Conservation (phyloP, 495 filamentous ascomycete species). For the Penicillium coffeae region DNA sequence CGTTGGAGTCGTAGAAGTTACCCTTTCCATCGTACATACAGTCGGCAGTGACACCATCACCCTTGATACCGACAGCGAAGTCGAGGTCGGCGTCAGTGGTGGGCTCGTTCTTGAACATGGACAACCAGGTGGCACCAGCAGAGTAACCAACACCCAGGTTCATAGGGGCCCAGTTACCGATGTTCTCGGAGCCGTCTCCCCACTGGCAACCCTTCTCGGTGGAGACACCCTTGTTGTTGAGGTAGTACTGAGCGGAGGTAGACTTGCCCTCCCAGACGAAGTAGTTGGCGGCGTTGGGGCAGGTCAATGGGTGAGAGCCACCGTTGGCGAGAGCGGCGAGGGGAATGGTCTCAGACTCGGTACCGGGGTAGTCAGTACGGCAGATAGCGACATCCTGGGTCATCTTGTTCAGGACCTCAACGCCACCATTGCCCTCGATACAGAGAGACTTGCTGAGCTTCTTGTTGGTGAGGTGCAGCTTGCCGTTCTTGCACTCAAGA, state of each 20-base stretch:
- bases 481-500: conserved; percentile 69
- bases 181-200: conserved; percentile 56
- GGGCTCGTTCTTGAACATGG: conserved; percentile 72
- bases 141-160: conserved; percentile 80
- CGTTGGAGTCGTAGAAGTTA: conserved; percentile 41
- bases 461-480: conserved; percentile 72
- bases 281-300: conserved; percentile 65
- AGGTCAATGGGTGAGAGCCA: conserved; percentile 57
- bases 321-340: conserved; percentile 53
- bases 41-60: conserved; percentile 58
- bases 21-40: conserved; percentile 69
- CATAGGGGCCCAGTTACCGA: conserved; percentile 88
- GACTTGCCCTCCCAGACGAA: conserved; percentile 69
- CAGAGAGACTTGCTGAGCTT: conserved; percentile 66
- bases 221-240: conserved; percentile 73
- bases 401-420: conserved; percentile 72
- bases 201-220: conserved; percentile 74
- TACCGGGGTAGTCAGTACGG: conserved; percentile 93
- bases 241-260: conserved; percentile 95
- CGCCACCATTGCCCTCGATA: conserved; percentile 63
- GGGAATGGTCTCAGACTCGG: conserved; percentile 80
- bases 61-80: conserved; percentile 69
- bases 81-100: conserved; percentile 58
- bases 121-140: conserved; percentile 67
- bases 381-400: conserved; percentile 65